Base-by-base conservation (phyloP, 2,329 filamentous ascomycete species). In the Botrytis squamosa region DNA sequence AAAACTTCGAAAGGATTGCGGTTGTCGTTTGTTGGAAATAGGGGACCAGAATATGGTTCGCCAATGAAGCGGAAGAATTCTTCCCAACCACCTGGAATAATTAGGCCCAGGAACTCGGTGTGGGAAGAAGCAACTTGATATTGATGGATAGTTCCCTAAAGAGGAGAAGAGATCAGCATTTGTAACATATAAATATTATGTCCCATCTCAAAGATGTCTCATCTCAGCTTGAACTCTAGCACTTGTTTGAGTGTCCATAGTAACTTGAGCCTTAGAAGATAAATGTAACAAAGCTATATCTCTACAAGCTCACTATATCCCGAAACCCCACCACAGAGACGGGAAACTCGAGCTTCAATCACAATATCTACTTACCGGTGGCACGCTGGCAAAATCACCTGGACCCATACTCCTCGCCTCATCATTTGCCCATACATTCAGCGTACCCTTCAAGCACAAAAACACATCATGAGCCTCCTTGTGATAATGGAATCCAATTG, bases 21-120 rank as follows among this genome's bases (percentile, higher is more conserved):
- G n/a, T 84, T 77, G 77, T 89, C 88, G 52, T 81, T 79, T 69
- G 87, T 84, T 1, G 88, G 87, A 25, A 87, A 83, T 29, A 88
- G 75, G 1, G 85, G 76, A 0, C 87, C 87, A 5, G 81, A 75
- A 73, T 86, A 89, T 0, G 85, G 82, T 78, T 89, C 87, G 42
- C 84, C 84, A 12, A 89, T 84, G 77, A 88, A 86, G 68, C 88
- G 84, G 82, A 89, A 90, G 82, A 90, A 89, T 76, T 89, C 87
- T 42, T 88, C 82, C 88, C 88, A 89, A 77, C 88, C 87, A 8
- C 87, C 88, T 0, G 88, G 88, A 0, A 86, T 86, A 42, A 89
- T 85, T 5, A 90, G 80, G 22, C 87, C 87, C 1, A 87, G 80
- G 33, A 84, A 84, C 75, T 89, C 88, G 3, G 86, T 87, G 75